A percentile compares a stretch with the other conserved stretches of the same genome.
Evolutionary conservation across 2,329 filamentous ascomycete species (phyloP).

Genomic region (Sordariomycetes sp.): DNA sequence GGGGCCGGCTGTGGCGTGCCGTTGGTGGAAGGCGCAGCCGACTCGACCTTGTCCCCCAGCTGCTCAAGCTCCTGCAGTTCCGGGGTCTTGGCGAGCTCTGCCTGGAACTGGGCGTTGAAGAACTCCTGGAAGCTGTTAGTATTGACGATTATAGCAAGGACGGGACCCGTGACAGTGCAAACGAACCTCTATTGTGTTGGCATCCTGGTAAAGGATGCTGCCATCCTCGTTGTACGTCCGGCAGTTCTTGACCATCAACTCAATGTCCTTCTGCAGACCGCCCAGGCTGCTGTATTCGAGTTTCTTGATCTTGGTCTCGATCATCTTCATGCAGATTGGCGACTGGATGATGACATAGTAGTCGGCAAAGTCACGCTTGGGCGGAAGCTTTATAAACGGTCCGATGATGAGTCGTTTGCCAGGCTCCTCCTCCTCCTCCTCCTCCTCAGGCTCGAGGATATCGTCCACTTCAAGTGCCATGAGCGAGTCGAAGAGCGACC

Average conservation of each 20-base stretch:
- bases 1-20: conserved; percentile 51
- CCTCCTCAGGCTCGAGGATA: conserved; percentile 38
- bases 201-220: conserved; percentile 83
- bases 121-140: conserved; percentile 29
- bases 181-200: conserved; percentile 77
- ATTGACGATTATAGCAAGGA: conserved; percentile 18
- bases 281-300: conserved; percentile 76
- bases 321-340: conserved; percentile 93
- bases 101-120: conserved; percentile 38
- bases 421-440: conserved; percentile 32
- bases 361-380: conserved; percentile 80
- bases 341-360: conserved; percentile 90
- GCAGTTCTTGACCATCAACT: conserved; percentile 78
- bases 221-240: conserved; percentile 94
- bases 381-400: conserved; percentile 83
- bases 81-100: conserved; percentile 37
- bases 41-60: conserved; percentile 19
- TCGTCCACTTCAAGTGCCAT: conserved; percentile 78
- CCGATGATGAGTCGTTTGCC: conserved; percentile 74
- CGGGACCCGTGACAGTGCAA: neutral
- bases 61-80: conserved; percentile 44
- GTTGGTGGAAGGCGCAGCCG: conserved; percentile 38
- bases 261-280: conserved; percentile 73
- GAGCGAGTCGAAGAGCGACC: conserved; percentile 62
- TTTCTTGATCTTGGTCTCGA: conserved; percentile 89